These are phyloP conservation scores for Drechslerella dactyloides DNA, from an alignment of 2,329 filamentous ascomycete species.

Conservation along the genomic window DNA sequence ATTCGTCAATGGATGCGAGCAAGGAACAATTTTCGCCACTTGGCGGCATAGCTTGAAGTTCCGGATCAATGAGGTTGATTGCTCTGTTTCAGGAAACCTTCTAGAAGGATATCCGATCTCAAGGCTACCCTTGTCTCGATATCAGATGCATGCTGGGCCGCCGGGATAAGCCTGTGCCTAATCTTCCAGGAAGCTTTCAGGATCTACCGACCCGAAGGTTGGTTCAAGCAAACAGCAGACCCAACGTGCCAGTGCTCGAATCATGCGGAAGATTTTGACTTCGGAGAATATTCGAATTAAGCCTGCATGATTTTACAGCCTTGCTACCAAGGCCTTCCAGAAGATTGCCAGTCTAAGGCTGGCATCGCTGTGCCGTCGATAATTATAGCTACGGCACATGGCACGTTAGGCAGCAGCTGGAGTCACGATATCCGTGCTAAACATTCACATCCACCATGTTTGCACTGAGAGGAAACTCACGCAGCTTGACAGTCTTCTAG, in stretches of 20 bases:
- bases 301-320: background rate
- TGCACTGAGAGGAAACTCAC: background rate
- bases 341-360: background rate
- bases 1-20: no score
- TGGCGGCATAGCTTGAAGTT: background rate
- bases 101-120: conserved; percentile 10
- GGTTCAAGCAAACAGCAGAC: background rate
- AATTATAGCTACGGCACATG: background rate
- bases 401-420: background rate
- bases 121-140: background rate
- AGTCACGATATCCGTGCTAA: no score
- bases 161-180: no score
- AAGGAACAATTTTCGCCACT: background rate
- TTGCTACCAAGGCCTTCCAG: background rate
- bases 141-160: no score
- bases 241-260: background rate
- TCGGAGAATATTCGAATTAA: background rate
- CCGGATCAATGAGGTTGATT: background rate
- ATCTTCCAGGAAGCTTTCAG: no score
- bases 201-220: no score
- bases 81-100: conserved; percentile 3
- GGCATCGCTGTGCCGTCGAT: background rate
- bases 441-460: no score
- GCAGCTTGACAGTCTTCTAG: background rate
- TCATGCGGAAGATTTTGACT: no score